Evolutionary conservation across 225 moss, liverwort and hornwort species (phyloP).

Genomic region (Neckera pumila): DNA sequence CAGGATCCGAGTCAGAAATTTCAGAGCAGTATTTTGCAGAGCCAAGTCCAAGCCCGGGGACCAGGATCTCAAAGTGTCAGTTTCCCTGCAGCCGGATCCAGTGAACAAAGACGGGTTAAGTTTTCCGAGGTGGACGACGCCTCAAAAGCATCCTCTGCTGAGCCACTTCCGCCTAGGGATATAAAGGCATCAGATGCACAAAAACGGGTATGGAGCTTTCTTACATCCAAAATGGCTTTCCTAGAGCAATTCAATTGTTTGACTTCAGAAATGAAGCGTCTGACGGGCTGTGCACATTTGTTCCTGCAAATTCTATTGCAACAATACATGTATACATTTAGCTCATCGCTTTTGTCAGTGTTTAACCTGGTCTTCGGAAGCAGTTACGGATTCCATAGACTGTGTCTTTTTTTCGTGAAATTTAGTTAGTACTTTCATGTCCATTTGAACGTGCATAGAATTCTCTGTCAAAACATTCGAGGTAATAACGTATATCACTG

Average conservation of each 20-base stretch:
- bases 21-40: conserved; percentile 11
- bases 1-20: conserved; percentile 2
- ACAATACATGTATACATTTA: not conserved
- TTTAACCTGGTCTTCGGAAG: not conserved
- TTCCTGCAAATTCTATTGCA: not conserved
- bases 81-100: not conserved
- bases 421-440: not conserved
- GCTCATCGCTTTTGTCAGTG: not conserved
- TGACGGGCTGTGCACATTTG: not conserved
- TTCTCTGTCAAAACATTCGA: not conserved
- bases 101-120: conserved; percentile 1
- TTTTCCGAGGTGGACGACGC: not conserved
- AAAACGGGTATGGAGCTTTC: conserved; percentile 22
- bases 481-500: not conserved
- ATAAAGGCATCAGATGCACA: conserved; percentile 14
- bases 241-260: not conserved
- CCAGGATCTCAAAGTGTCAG: not conserved
- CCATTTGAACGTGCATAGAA: not conserved
- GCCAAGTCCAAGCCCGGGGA: not conserved
- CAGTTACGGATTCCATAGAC: not conserved
- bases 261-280: not conserved
- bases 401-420: not conserved
- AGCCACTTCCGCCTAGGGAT: conserved; percentile 6
- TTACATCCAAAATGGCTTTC: not conserved
- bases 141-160: not conserved